Conservation (phyloP, 257 asterid genomes). For the Nicotiana tomentosiformis region DNA sequence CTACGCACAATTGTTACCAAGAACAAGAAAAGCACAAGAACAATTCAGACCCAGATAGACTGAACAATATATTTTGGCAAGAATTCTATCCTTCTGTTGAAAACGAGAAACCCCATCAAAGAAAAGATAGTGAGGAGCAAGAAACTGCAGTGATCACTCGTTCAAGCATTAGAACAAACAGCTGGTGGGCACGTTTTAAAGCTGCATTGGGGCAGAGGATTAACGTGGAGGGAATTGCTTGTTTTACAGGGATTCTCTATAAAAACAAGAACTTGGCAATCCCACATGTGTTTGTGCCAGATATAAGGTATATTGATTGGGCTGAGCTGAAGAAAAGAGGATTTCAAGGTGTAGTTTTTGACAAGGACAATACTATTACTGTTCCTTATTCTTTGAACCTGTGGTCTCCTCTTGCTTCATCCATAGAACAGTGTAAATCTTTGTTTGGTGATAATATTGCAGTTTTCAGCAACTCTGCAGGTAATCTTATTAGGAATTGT, state of each 20-base stretch:
- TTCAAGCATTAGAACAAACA: slow-evolving; percentile 42
- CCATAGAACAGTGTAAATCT: slow-evolving; percentile 66
- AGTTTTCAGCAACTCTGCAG: slow-evolving; percentile 86
- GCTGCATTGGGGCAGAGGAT: slow-evolving; percentile 92
- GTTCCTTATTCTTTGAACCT: slow-evolving; percentile 78
- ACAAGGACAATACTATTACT: slow-evolving; percentile 88
- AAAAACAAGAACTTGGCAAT: slow-evolving; percentile 59
- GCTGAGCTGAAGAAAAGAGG: slow-evolving; percentile 68
- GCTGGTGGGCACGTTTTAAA: slow-evolving; percentile 70
- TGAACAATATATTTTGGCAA: slow-evolving; percentile 22
- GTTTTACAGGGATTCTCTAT: slow-evolving; percentile 51
- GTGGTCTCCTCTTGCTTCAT: slow-evolving; percentile 77
- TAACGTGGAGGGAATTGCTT: slow-evolving; percentile 69
- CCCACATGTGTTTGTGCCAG: slow-evolving; percentile 70
- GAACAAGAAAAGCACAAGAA: slow-evolving; percentile 44
- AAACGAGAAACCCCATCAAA: slow-evolving; percentile 24
- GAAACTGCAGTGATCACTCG: slow-evolving; percentile 16
- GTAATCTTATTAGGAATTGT: slow-evolving; percentile 29
- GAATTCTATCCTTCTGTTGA: slow-evolving; percentile 34
- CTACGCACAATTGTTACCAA: slow-evolving; percentile 44
- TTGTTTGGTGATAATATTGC: slow-evolving; percentile 73
- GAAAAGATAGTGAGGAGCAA: slow-evolving; percentile 13
- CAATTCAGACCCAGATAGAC: slow-evolving; percentile 18
- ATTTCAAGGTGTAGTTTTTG: slow-evolving; percentile 86
- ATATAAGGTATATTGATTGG: slow-evolving; percentile 79